Percentiles rank a stretch among this genome's conserved stretches.
These are phyloP conservation scores for Pythium diclinum DNA, from an alignment of 352 stramenopile species.

Conservation along the genomic window DNA sequence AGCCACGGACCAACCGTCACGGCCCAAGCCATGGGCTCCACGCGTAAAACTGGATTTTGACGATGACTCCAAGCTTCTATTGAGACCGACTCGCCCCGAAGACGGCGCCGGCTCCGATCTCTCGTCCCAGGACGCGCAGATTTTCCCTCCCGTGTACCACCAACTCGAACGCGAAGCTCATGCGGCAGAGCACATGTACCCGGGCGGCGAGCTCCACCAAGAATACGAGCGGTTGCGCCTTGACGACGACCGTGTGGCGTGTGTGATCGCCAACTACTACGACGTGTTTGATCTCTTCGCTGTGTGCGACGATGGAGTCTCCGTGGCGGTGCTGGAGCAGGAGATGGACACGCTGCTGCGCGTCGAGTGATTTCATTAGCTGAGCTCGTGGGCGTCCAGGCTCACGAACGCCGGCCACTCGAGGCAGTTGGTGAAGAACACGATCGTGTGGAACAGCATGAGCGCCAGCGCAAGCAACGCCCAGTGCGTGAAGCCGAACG, in stretches of 20 bases:
- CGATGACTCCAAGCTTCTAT: conserved; percentile 37
- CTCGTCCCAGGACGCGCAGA: conserved; percentile 37
- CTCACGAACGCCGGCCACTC: conserved; percentile 51
- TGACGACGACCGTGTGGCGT: conserved; percentile 28
- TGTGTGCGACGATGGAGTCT: conserved; percentile 34
- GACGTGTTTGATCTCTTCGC: conserved; percentile 43
- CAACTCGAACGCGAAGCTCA: conserved; percentile 15
- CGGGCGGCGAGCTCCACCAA: conserved; percentile 30
- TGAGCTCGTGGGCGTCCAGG: not conserved
- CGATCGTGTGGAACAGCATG: conserved; percentile 48
- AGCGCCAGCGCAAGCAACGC: conserved; percentile 50
- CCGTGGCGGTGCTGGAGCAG: conserved; percentile 35
- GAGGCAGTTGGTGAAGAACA: conserved; percentile 73
- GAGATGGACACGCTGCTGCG: conserved; percentile 36
- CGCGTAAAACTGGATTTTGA: conserved; percentile 39
- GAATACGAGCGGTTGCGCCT: conserved; percentile 33
- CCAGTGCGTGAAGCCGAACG: conserved; percentile 91
- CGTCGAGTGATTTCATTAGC: not conserved
- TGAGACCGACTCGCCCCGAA: conserved; percentile 25
- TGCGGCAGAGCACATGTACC: not conserved
- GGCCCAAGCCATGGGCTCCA: conserved; percentile 27
- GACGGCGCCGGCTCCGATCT: conserved; percentile 34
- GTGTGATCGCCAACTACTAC: conserved; percentile 48
- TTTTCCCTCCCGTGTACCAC: conserved; percentile 37
- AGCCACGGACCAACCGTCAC: not conserved